Conservation (phyloP, 352 stramenopile species). For the Globisporangium viniferum region DNA sequence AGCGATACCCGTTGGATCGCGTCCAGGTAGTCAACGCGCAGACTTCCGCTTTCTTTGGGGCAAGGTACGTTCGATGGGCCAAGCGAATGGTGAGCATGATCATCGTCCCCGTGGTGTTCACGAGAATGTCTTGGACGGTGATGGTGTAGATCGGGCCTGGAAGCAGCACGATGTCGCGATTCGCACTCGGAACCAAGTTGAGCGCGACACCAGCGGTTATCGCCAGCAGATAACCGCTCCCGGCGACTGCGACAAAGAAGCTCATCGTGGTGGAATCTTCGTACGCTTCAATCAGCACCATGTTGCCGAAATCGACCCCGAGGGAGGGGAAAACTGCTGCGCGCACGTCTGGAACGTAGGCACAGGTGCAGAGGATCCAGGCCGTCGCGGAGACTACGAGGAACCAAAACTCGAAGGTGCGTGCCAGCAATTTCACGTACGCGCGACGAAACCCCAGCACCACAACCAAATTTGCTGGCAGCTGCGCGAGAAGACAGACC, state of each 20-base stretch:
- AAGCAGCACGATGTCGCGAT: not conserved
- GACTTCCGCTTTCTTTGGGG: not conserved
- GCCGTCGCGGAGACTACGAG: not conserved
- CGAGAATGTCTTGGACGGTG: not conserved
- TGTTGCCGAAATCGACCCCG: constrained; percentile 5
- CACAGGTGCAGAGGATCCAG: not conserved
- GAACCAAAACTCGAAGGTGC: constrained; percentile 6
- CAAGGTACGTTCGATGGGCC: not conserved
- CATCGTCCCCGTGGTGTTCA: constrained; percentile 7
- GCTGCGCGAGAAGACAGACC: not conserved
- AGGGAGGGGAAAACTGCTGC: not conserved
- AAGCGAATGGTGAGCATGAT: not conserved
- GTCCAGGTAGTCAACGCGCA: not conserved
- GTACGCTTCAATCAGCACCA: constrained; percentile 2
- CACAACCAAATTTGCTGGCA: not conserved
- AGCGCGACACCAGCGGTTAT: not conserved
- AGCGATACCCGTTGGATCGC: constrained; percentile 1
- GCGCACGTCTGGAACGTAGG: not conserved
- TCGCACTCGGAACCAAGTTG: not conserved
- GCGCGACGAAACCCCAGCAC: not conserved
- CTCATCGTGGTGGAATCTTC: not conserved
- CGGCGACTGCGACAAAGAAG: not conserved
- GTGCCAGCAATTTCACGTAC: constrained; percentile 1
- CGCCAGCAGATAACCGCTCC: not conserved
- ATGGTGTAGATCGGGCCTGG: not conserved